Evolutionary conservation across 139 green algal genomes (phyloP).

Genomic region (Chlamydomonas schloesseri): DNA sequence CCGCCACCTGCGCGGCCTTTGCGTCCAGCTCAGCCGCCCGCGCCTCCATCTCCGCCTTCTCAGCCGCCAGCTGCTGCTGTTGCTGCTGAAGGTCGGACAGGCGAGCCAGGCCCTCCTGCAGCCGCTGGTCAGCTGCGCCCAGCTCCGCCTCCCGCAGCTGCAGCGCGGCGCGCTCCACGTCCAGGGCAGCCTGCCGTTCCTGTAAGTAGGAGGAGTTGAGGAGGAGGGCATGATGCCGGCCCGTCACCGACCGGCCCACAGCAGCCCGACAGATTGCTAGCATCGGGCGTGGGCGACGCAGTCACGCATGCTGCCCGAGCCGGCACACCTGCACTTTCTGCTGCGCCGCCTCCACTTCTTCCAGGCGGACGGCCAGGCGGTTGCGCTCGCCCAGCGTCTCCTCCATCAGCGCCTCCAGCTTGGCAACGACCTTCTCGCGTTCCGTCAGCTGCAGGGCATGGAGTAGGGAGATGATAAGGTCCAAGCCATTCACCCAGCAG

Average conservation of each 20-base stretch:
- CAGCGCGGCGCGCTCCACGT: background rate
- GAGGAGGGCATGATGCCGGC: background rate
- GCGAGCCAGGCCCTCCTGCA: background rate
- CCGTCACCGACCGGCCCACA: no score
- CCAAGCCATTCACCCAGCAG: background rate
- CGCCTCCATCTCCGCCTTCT: background rate
- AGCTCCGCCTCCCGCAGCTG: background rate
- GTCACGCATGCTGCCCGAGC: no score
- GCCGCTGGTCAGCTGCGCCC: background rate
- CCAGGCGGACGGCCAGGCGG: background rate
- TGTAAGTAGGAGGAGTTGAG: background rate
- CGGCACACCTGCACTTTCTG: background rate
- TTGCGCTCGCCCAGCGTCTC: background rate
- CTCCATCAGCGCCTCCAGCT: conserved; percentile 5
- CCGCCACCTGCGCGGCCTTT: background rate
- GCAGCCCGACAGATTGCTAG: no score
- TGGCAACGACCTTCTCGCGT: background rate
- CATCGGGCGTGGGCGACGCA: no score
- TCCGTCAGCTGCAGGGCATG: background rate
- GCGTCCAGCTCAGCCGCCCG: background rate
- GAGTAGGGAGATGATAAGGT: background rate
- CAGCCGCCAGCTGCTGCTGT: background rate
- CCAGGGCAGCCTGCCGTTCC: background rate
- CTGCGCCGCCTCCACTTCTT: conserved; percentile 2
- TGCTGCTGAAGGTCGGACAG: background rate